Conservation (phyloP, 2,329 filamentous ascomycete genomes). For the Stylonectria norvegica region DNA sequence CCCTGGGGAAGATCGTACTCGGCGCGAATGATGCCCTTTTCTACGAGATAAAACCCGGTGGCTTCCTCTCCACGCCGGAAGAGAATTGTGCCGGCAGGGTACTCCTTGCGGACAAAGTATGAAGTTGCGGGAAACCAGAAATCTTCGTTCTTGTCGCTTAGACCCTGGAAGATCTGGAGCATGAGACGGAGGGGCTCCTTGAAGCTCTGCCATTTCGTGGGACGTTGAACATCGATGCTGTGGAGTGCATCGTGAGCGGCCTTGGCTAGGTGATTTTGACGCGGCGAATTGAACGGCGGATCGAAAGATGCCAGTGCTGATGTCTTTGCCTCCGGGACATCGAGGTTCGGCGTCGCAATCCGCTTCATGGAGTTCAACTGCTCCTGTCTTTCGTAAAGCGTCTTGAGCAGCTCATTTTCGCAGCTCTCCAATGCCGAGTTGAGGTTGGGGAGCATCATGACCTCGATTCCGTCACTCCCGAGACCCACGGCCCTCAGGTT, state of each 20-base stretch:
- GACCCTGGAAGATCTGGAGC: conserved; percentile 88
- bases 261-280: conserved; percentile 71
- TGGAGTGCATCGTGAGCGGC: conserved; percentile 74
- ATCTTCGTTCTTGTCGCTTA: conserved; percentile 83
- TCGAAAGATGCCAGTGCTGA: conserved; percentile 35
- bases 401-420: conserved; percentile 88
- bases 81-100: conserved; percentile 65
- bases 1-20: conserved; percentile 93
- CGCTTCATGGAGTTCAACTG: conserved; percentile 48
- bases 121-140: conserved; percentile 83
- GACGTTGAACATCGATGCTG: conserved; percentile 57
- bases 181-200: conserved; percentile 88
- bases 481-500: conserved; percentile 82
- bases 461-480: conserved; percentile 67
- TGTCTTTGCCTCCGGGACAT: conserved; percentile 42
- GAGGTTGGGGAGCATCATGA: conserved; percentile 80
- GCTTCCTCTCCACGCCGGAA: conserved; percentile 76
- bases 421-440: conserved; percentile 93
- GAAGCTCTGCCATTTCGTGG: conserved; percentile 76
- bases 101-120: conserved; percentile 72
- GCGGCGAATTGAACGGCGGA: conserved; percentile 68
- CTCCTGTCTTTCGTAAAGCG: conserved; percentile 69
- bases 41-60: conserved; percentile 84
- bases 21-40: conserved; percentile 81
- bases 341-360: conserved; percentile 42